Evolutionary conservation across 805 yeast species (phyloP).

Genomic region (Hanseniaspora hatyaiensis): DNA sequence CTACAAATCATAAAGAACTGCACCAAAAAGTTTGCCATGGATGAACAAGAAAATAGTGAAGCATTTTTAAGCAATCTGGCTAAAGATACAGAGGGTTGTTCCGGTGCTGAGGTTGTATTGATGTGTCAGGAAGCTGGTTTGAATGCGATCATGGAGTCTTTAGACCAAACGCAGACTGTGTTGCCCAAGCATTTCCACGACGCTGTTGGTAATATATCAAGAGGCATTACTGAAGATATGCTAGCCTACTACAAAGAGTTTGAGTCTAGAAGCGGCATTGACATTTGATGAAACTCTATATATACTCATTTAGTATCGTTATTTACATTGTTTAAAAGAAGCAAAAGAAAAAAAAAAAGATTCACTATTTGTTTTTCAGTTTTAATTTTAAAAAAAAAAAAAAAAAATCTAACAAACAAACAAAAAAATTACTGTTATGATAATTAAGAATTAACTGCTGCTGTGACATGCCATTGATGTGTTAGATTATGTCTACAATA

Average conservation of each 20-base stretch:
- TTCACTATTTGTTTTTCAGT: no score
- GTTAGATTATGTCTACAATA: no score
- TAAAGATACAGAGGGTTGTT: conserved; percentile 67
- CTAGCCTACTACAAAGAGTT: conserved; percentile 53
- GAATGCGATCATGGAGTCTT: conserved; percentile 77
- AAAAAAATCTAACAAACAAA: no score
- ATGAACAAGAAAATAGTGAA: conserved; percentile 36
- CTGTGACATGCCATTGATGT: no score
- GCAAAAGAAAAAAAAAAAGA: no score
- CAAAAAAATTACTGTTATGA: no score
- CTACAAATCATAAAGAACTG: conserved; percentile 63
- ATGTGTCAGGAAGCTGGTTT: conserved; percentile 93
- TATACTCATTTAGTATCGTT: background rate
- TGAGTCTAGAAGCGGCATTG: conserved; percentile 33
- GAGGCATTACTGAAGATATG: conserved; percentile 81
- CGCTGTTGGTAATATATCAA: conserved; percentile 57
- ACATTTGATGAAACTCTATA: background rate
- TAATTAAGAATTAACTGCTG: no score
- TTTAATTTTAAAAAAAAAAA: no score
- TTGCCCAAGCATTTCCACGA: conserved; percentile 54
- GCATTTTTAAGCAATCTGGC: conserved; percentile 35
- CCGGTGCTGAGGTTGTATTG: conserved; percentile 91
- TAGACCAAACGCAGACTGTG: conserved; percentile 39
- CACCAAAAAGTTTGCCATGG: conserved; percentile 51
- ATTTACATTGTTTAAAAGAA: no score